Percentiles rank a stretch among this genome's conserved stretches.
Conservation (phyloP, 768 basidiomycete genomes). For the Termitomyces heimii region DNA sequence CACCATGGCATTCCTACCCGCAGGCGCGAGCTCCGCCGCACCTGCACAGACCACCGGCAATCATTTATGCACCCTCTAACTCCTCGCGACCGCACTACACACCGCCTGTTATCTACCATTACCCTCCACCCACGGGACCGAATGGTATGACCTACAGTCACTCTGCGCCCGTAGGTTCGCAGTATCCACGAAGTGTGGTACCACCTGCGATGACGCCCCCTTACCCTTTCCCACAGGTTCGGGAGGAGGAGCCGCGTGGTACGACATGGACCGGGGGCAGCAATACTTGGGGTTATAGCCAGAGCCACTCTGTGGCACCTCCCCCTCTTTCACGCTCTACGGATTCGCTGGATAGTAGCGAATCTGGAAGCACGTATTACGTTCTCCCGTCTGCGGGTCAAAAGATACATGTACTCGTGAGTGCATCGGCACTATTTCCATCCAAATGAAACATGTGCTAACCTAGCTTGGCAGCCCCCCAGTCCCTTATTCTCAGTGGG, state of each 20-base stretch:
- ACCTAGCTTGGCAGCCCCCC: constrained; percentile 21
- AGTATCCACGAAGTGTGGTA: constrained; percentile 28
- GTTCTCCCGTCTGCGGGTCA: constrained; percentile 66
- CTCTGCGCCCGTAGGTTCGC: constrained; percentile 46
- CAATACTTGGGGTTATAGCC: constrained; percentile 19
- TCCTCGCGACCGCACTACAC: constrained; percentile 45
- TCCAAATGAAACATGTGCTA: not conserved
- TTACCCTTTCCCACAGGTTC: constrained; percentile 26
- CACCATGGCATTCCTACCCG: constrained; percentile 29
- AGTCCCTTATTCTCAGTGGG: constrained; percentile 46
- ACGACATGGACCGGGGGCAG: constrained; percentile 14
- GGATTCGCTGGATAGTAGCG: constrained; percentile 40
- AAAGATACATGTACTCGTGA: constrained; percentile 70
- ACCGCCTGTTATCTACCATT: constrained; percentile 54
- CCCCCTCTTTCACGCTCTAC: constrained; percentile 19
- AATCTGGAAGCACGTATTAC: constrained; percentile 71
- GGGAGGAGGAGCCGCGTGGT: constrained; percentile 20
- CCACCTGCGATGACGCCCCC: constrained; percentile 27
- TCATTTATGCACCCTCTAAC: constrained; percentile 54
- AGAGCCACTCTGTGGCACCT: constrained; percentile 19
- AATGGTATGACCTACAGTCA: constrained; percentile 67
- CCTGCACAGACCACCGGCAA: constrained; percentile 42
- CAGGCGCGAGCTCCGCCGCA: constrained; percentile 19
- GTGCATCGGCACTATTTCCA: constrained; percentile 22
- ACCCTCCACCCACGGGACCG: constrained; percentile 45